Percentiles rank a stretch among this genome's conserved stretches.
These are phyloP conservation scores for Penicillium atrosanguineum DNA, from an alignment of 495 filamentous ascomycete genomes.

Conservation along the genomic window DNA sequence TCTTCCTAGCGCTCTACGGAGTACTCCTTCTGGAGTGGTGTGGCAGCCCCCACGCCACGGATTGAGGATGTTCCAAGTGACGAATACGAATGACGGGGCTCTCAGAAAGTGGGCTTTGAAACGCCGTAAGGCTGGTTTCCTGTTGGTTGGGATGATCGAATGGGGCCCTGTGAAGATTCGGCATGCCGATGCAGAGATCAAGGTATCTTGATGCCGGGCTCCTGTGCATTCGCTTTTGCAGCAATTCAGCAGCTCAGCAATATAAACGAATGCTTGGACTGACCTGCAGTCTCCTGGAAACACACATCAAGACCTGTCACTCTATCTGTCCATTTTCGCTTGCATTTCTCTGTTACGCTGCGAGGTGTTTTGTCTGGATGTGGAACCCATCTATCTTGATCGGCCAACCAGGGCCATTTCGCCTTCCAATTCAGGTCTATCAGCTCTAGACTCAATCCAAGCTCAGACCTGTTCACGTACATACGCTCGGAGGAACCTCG, in stretches of 20 bases:
- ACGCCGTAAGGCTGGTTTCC: neutral
- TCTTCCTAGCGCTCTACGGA: neutral
- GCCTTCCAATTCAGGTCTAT: neutral
- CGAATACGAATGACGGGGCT: too few relatives aligned
- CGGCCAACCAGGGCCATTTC: neutral
- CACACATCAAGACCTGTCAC: neutral
- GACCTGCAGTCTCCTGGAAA: neutral
- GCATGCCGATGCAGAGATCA: neutral
- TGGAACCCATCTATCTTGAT: neutral
- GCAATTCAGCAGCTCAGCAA: neutral
- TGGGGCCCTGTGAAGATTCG: neutral
- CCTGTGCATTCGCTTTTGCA: neutral
- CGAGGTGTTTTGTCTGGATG: neutral
- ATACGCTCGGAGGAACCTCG: neutral
- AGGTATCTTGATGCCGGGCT: neutral
- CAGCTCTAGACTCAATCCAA: neutral
- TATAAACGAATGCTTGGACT: neutral
- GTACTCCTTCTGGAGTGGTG: neutral
- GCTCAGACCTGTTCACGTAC: neutral
- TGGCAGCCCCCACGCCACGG: neutral
- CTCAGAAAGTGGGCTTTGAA: neutral
- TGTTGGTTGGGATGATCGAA: neutral
- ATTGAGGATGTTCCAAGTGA: neutral
- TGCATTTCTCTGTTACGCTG: neutral
- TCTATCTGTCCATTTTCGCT: neutral